phyloP scores from a whole-genome alignment of 148 eudicot species.

The Rhododendron vialii region DNA sequence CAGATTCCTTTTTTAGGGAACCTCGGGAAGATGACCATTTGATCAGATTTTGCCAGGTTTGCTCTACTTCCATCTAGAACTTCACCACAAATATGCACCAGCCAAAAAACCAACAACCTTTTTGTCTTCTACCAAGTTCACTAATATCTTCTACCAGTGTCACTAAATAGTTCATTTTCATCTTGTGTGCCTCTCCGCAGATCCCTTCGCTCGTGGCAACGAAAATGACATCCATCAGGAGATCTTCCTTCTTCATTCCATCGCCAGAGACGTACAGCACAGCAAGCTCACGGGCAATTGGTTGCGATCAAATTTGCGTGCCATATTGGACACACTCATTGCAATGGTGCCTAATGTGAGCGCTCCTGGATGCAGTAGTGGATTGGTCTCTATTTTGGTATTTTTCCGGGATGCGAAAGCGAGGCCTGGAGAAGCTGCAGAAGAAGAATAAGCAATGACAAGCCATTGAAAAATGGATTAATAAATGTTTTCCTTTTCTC shows the following conservation, averaged over 20 bases:
- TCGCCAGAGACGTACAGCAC: conserved; percentile 51
- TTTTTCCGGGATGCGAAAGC: conserved; percentile 41
- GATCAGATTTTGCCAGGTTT: no score
- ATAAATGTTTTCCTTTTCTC: no score
- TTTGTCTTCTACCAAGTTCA: no score
- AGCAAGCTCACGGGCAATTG: conserved; percentile 52
- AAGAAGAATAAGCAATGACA: conserved; percentile 18
- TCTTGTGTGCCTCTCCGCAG: conserved; percentile 22
- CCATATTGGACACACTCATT: conserved; percentile 73
- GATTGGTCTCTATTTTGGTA: conserved; percentile 43
- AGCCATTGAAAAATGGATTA: not conserved
- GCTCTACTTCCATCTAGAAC: no score
- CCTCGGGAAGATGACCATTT: no score
- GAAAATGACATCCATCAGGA: conserved; percentile 58
- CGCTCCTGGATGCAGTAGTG: conserved; percentile 36
- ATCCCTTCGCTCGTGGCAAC: conserved; percentile 70
- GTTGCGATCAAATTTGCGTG: conserved; percentile 45
- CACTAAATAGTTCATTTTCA: not conserved
- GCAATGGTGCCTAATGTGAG: conserved; percentile 31
- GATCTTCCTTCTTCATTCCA: conserved; percentile 63
- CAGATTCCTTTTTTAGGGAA: no score
- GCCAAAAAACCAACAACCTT: no score
- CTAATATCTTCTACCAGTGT: not conserved
- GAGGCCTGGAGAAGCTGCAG: conserved; percentile 41
- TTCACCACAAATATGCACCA: no score